Conservation (phyloP, 768 basidiomycete genomes). For the Suillus alpinus region DNA sequence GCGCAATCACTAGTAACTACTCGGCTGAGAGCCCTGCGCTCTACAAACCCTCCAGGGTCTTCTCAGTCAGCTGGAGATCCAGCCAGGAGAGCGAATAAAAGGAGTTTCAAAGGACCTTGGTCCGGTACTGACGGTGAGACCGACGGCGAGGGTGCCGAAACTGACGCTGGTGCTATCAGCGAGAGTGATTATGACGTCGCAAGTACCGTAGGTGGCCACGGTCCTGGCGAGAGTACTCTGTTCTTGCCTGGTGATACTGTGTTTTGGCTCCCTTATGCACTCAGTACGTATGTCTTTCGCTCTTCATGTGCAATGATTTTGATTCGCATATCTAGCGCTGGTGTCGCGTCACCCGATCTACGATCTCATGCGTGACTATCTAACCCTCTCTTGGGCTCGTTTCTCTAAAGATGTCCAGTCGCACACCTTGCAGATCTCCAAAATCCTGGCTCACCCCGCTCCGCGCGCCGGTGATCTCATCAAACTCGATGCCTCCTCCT, state of each 20-base stretch:
- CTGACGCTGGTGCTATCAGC: conserved; percentile 71
- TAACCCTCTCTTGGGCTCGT: conserved; percentile 93
- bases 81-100: conserved; percentile 56
- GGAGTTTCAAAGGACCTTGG: conserved; percentile 69
- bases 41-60: conserved; percentile 45
- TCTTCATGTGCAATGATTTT: conserved; percentile 9
- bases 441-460: conserved; percentile 83
- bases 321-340: conserved; percentile 48
- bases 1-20: conserved; percentile 70
- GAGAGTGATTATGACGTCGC: conserved; percentile 86
- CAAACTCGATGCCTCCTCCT: conserved; percentile 78
- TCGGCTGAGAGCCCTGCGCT: conserved; percentile 62
- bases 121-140: conserved; percentile 65
- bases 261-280: conserved; percentile 92
- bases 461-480: conserved; percentile 86
- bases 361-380: conserved; percentile 91
- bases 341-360: conserved; percentile 94
- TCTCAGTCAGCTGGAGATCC: conserved; percentile 49
- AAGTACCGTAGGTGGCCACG: conserved; percentile 71
- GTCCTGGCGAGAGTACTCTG: conserved; percentile 83
- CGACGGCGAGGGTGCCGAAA: conserved; percentile 67
- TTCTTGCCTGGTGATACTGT: conserved; percentile 88
- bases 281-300: conserved; percentile 55
- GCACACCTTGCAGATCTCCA: conserved; percentile 86
- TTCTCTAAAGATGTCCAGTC: conserved; percentile 93